Percentiles rank a stretch among this genome's conserved stretches.
phyloP scores from a whole-genome alignment of 208 protist species.

The Strigomonas galati region DNA sequence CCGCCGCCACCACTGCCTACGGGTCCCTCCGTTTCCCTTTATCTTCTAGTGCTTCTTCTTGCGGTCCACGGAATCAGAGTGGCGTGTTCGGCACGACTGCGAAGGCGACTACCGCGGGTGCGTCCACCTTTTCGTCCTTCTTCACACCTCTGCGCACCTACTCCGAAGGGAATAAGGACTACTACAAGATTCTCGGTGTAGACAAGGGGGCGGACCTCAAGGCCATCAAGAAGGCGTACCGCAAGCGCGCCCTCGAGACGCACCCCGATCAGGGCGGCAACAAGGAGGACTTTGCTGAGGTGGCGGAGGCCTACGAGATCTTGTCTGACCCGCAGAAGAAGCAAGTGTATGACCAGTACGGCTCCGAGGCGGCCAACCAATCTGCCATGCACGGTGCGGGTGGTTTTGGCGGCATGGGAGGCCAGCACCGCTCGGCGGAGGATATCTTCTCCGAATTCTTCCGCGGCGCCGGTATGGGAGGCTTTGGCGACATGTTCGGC shows the following conservation, averaged over 20 bases:
- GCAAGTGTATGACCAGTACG: slow-evolving; percentile 97
- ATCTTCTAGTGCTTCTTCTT: background rate
- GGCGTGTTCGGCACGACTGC: background rate
- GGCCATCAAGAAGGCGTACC: slow-evolving; percentile 90
- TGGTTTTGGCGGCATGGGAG: slow-evolving; percentile 54
- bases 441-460: slow-evolving; percentile 94
- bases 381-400: slow-evolving; percentile 52
- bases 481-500: slow-evolving; percentile 80
- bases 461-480: slow-evolving; percentile 56
- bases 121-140: background rate
- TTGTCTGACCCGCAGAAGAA: slow-evolving; percentile 95
- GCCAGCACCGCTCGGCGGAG: slow-evolving; percentile 65
- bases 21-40: background rate
- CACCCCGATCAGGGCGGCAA: slow-evolving; percentile 92
- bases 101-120: background rate
- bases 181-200: slow-evolving; percentile 88
- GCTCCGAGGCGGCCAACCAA: slow-evolving; percentile 77
- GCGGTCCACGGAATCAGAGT: background rate
- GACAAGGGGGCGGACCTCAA: slow-evolving; percentile 47
- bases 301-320: slow-evolving; percentile 97
- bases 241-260: slow-evolving; percentile 85
- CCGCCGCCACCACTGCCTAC: too few species aligned
- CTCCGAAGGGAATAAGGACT: slow-evolving; percentile 72
- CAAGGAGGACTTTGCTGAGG: slow-evolving; percentile 90
- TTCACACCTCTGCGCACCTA: slow-evolving; percentile 29